A percentile compares a stretch with the other conserved stretches of the same genome.
These are phyloP conservation scores for Coniosporium tulheliwenetii DNA, from an alignment of 2,329 filamentous ascomycete species.

Conservation along the genomic window DNA sequence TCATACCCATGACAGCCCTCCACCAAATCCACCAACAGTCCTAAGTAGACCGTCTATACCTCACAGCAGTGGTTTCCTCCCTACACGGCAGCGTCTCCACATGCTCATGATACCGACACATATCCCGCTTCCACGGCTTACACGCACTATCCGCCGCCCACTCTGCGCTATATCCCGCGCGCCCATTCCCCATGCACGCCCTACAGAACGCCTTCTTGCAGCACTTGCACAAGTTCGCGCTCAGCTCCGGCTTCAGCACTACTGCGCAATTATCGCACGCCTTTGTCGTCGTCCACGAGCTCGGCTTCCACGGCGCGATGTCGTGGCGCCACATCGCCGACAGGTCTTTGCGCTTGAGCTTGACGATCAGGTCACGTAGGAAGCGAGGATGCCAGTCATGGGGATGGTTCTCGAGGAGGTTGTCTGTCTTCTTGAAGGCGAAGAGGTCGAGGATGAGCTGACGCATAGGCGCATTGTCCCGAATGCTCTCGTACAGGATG, in stretches of 20 bases:
- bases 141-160: constrained; percentile 18
- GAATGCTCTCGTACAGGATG: constrained; percentile 29
- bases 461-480: constrained; percentile 21
- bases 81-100: constrained; percentile 2
- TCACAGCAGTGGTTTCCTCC: background rate
- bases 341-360: constrained; percentile 27
- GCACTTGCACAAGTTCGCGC: constrained; percentile 21
- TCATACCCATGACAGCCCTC: too few relatives aligned
- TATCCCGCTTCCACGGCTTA: constrained; percentile 17
- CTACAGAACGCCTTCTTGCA: constrained; percentile 26
- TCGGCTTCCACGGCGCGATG: constrained; percentile 22
- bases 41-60: background rate
- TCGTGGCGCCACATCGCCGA: constrained; percentile 25
- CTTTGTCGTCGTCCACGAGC: constrained; percentile 13
- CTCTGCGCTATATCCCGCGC: constrained; percentile 10
- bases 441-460: constrained; percentile 32
- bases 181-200: constrained; percentile 18
- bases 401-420: constrained; percentile 27
- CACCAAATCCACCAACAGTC: too few relatives aligned
- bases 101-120: constrained; percentile 9
- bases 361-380: constrained; percentile 29
- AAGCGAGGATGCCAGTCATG: constrained; percentile 33
- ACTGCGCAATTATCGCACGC: constrained; percentile 23
- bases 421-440: constrained; percentile 36
- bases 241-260: constrained; percentile 22